Evolutionary conservation across 164 flowering plant genomes (phyloP).

Genomic region (Magnolia kwangsiensis): DNA sequence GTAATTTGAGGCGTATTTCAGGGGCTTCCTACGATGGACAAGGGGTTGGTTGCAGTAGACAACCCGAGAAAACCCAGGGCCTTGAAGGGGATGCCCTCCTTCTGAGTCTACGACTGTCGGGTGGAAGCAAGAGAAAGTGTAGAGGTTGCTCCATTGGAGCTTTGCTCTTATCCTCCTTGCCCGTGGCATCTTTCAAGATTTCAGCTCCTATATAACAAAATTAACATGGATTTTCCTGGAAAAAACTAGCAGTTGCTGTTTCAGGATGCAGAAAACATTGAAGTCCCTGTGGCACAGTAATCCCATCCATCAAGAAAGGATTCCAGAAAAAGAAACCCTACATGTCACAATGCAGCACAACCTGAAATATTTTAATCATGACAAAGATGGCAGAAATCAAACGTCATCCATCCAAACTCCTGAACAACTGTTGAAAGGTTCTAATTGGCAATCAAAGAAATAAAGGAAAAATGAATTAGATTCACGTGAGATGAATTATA

Average conservation of each 20-base stretch:
- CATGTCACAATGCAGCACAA: neutral
- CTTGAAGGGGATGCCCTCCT: conserved; percentile 45
- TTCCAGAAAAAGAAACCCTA: neutral
- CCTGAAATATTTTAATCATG: neutral
- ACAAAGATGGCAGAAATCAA: neutral
- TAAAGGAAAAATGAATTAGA: too few relatives aligned
- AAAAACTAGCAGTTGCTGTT: neutral
- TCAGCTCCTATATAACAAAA: neutral
- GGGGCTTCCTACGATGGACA: conserved; percentile 51
- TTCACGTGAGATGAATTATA: too few relatives aligned
- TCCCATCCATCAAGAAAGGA: neutral
- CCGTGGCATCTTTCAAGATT: conserved; percentile 7
- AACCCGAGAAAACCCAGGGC: conserved; percentile 74
- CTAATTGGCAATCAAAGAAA: too few relatives aligned
- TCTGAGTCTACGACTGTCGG: conserved; percentile 29
- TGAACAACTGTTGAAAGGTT: neutral
- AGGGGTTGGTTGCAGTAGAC: conserved; percentile 75
- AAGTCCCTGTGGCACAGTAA: neutral
- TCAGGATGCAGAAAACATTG: neutral
- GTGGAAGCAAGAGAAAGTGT: conserved; percentile 43
- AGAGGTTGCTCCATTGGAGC: conserved; percentile 43
- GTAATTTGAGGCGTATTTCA: conserved; percentile 60
- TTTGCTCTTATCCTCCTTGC: conserved; percentile 32
- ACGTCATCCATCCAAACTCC: neutral
- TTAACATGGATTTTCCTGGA: neutral